A percentile compares a stretch with the other conserved stretches of the same genome.
These are phyloP conservation scores for Groenewaldozyma auringiensis DNA, from an alignment of 1,139 yeast genomes.

Conservation along the genomic window DNA sequence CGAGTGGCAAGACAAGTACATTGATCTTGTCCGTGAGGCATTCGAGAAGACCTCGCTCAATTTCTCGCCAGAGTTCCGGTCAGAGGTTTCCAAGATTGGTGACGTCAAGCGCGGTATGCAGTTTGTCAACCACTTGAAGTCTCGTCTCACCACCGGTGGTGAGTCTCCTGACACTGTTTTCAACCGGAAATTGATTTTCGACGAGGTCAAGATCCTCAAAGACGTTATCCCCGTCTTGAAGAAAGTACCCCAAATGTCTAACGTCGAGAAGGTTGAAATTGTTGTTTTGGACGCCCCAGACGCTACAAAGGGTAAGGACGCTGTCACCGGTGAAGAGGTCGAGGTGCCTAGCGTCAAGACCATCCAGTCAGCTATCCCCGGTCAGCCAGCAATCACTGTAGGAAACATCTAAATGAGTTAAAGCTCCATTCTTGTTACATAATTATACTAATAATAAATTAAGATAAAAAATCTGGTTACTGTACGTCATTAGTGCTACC, in stretches of 20 bases:
- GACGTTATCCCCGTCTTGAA: slow-evolving; percentile 45
- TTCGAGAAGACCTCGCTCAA: slow-evolving; percentile 41
- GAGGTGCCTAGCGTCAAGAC: slow-evolving; percentile 62
- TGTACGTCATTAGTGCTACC: not conserved
- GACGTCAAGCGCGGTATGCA: slow-evolving; percentile 95
- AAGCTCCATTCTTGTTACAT: slow-evolving; percentile 1
- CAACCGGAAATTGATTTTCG: slow-evolving; percentile 75
- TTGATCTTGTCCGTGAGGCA: slow-evolving; percentile 73
- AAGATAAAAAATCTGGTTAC: slow-evolving; percentile 1
- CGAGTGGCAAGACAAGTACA: slow-evolving; percentile 88
- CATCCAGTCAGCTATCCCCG: slow-evolving; percentile 82
- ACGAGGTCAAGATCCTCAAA: slow-evolving; percentile 64
- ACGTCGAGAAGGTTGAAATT: slow-evolving; percentile 50
- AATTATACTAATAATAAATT: slow-evolving; percentile 6
- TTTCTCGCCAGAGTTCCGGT: slow-evolving; percentile 33
- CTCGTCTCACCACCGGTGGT: slow-evolving; percentile 48
- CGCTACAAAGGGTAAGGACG: slow-evolving; percentile 50
- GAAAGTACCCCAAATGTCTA: slow-evolving; percentile 59
- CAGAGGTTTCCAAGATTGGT: slow-evolving; percentile 34
- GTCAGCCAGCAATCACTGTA: slow-evolving; percentile 80
- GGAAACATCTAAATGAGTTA: slow-evolving; percentile 45
- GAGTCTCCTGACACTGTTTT: slow-evolving; percentile 66
- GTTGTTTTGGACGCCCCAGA: slow-evolving; percentile 53
- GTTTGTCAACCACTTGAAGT: slow-evolving; percentile 77
- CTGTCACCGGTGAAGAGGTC: slow-evolving; percentile 63